Evolutionary conservation across 495 filamentous ascomycete species (phyloP), one percentile per base, ranked within the genome.

Genomic region (Sphaerosporella brunnea): DNA sequence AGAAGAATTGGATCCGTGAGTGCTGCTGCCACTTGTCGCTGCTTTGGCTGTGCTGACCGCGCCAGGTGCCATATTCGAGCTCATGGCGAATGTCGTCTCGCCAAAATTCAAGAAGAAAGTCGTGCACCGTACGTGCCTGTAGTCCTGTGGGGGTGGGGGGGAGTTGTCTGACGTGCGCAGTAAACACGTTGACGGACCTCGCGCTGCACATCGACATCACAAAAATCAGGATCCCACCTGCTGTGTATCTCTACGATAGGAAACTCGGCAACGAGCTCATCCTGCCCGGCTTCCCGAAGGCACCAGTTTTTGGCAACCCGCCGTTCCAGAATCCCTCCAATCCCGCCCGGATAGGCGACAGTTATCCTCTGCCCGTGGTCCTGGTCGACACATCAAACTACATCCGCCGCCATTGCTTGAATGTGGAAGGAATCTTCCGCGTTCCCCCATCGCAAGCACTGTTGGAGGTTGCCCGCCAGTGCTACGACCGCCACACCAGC

Each of bases 71-170:
- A 57, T 75, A 35, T 59, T 72, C n/a, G 71, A 73, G 50, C 67
- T 73, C 52, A 70, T 74, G 55, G 69, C 68, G 2, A 70, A 70
- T 3, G 66, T 75, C 13, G 71, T 73, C 23, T 69, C 67, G 25
- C 68, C 68, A n/a, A 75, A 75, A 49, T 73, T 73, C 51, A 62
- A 68, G 53, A 67, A 68, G 61, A 75, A 75, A 61, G 66, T 74
- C 20, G 58, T 73, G 7, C 69, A 73, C 49, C 60, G 69, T 71
- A 59, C 48, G 67, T 59, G 48, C 34, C 21, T n/a, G 23, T 40
- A 46, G 15, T 34, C 4, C 5, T 43, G 23, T 25, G 23, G 8
- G 10, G 40, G 4, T 23, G 5, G 23, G 9, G 23, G 26, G 26
- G 13, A 32, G 25, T 44, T 4, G 19, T 47, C 35, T 15, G 45